Evolutionary conservation across 345 rosid genomes (phyloP), one percentile per base, ranked within the genome.

Genomic region (Arabidopsis suecica): DNA sequence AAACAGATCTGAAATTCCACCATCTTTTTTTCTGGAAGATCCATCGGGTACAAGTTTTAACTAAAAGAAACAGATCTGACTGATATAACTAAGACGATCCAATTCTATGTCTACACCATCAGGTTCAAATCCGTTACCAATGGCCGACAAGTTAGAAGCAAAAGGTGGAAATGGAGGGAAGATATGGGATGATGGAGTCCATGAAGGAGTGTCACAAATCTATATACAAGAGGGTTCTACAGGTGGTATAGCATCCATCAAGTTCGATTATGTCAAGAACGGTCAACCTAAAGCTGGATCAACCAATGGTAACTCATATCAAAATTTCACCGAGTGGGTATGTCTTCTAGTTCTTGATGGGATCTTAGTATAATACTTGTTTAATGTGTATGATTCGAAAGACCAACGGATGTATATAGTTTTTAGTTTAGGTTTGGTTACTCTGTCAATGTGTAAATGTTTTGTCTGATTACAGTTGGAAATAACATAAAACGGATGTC

Each of bases 131-230:
- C 7, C 8, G 12, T 28, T 55, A 10, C 55, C 42, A 13, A 47
- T 47, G 48, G 66, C 66, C 4, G 47, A 71, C 47, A 70, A 70
- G 61, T 12, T 70, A 30, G 76, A 51, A 51, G 76, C 69, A 3
- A 61, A 40, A 38, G 76, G 76, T 11, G 54, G 76, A 4, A 72
- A 51, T 10, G 76, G 61, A 72, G 69, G 62, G 6, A 11, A 23
- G 7, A 42, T 40, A 38, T 72, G 69, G 62, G 76, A 72, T 72
- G 76, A 72, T 72, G 76, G 76, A 50, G 53, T 12, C 22, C 50
- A 62, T 62, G 61, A 51, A 20, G 62, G 69, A 28, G 9, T 62
- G 16, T 50, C 69, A 50, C 34, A 51, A 14, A 5, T 72, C 13
- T 53, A 28, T 53, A 53, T 62, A 40, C 54, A 68, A 38, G 61